Percentiles rank a stretch among this genome's conserved stretches.
phyloP scores from a whole-genome alignment of 129 eudicot species.

The Flaveria sonorensis region DNA sequence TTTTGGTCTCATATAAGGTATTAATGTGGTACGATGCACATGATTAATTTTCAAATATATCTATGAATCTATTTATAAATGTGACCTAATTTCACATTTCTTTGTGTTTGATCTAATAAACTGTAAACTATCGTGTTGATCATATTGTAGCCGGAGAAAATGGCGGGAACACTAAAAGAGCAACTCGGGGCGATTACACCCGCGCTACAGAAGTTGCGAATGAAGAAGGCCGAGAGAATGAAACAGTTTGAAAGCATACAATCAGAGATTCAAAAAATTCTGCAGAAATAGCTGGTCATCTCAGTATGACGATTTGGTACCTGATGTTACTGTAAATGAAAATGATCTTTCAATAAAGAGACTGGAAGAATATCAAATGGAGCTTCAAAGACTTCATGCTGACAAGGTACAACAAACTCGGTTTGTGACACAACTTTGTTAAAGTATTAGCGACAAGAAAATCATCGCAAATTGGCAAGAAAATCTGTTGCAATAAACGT shows the following conservation, averaged over 20 bases:
- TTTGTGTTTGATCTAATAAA: too few relatives aligned
- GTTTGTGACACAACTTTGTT: too few relatives aligned
- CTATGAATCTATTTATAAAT: too few relatives aligned
- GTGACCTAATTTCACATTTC: too few relatives aligned
- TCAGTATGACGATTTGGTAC: slow-evolving; percentile 59
- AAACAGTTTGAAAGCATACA: slow-evolving; percentile 77
- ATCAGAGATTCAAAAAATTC: slow-evolving; percentile 72
- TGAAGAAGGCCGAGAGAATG: slow-evolving; percentile 70
- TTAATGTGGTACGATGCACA: too few relatives aligned
- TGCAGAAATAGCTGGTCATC: slow-evolving; percentile 82
- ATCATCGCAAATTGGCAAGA: too few relatives aligned
- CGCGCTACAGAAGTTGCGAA: slow-evolving; percentile 71
- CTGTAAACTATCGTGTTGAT: too few relatives aligned
- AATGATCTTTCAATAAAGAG: slow-evolving; percentile 84
- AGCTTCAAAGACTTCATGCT: slow-evolving; percentile 73
- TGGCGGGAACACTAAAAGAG: slow-evolving; percentile 81
- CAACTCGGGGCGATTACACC: slow-evolving; percentile 76
- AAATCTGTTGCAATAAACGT: too few relatives aligned
- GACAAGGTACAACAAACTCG: slow-evolving; percentile 64
- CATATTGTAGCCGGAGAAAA: slow-evolving; percentile 73
- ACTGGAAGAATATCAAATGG: slow-evolving; percentile 82
- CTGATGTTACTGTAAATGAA: slow-evolving; percentile 52
- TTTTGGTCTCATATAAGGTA: too few relatives aligned
- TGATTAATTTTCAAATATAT: too few relatives aligned
- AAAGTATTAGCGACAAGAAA: too few relatives aligned